Conservation (phyloP, 1,284 basidiomycete genomes). For the Pterulicium gracile region DNA sequence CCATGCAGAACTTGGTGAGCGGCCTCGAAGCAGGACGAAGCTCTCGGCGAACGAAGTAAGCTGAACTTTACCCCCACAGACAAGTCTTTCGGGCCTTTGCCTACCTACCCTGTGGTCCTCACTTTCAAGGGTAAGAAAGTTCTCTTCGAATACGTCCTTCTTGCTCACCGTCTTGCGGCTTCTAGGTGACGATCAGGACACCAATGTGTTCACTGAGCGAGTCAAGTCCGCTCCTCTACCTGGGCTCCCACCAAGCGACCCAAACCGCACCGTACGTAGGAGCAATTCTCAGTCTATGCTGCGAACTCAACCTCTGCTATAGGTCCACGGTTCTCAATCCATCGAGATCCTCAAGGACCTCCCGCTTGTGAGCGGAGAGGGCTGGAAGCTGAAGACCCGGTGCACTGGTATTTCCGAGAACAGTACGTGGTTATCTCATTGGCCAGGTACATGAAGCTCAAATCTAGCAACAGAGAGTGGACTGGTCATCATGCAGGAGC, state of each 20-base stretch:
- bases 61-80: constrained; percentile 20
- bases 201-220: constrained; percentile 37
- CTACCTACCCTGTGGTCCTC: constrained; percentile 46
- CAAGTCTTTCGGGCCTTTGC: constrained; percentile 36
- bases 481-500: constrained; percentile 60
- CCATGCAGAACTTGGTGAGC: constrained; percentile 30
- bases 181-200: neutral
- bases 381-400: constrained; percentile 54
- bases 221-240: constrained; percentile 34
- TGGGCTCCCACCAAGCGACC: constrained; percentile 55
- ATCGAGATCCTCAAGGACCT: constrained; percentile 64
- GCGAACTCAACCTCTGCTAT: neutral
- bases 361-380: constrained; percentile 51
- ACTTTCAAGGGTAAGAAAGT: constrained; percentile 41
- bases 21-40: too few species aligned
- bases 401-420: constrained; percentile 66
- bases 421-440: constrained; percentile 34
- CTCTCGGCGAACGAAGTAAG: too few species aligned
- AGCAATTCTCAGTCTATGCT: neutral
- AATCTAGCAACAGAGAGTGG: constrained; percentile 47
- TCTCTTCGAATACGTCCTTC: constrained; percentile 48
- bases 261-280: constrained; percentile 52
- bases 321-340: constrained; percentile 68
- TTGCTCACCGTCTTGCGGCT: neutral
- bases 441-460: neutral